Evolutionary conservation across 768 basidiomycete species (phyloP).

Genomic region (Cantharellus anzutake): DNA sequence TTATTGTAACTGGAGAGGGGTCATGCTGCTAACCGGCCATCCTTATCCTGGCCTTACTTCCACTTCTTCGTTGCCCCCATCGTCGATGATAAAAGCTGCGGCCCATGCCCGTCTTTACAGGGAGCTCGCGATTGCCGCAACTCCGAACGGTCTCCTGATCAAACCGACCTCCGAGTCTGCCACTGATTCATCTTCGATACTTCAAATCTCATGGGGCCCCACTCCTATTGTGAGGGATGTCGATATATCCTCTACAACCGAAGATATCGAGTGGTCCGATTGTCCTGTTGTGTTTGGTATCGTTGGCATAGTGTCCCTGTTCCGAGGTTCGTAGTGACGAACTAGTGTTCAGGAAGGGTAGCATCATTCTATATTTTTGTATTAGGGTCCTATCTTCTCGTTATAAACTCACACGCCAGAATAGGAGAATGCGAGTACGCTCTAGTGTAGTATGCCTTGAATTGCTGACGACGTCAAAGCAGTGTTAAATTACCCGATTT

Average conservation of each 20-base stretch:
- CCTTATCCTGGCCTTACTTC: background rate
- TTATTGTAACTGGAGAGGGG: too few species aligned
- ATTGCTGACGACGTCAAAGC: background rate
- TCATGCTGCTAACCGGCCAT: too few species aligned
- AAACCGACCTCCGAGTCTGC: background rate
- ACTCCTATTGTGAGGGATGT: background rate
- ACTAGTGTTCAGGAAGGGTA: background rate
- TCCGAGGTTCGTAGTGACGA: background rate
- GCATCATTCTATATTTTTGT: background rate
- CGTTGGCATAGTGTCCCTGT: background rate
- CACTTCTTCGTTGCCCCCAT: background rate
- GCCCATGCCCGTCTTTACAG: background rate
- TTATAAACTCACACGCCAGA: background rate
- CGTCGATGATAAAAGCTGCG: background rate
- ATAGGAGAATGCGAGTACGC: background rate
- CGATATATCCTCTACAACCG: background rate
- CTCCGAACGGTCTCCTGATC: background rate
- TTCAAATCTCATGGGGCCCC: background rate
- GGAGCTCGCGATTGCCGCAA: background rate
- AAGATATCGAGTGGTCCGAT: background rate
- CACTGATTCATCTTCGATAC: background rate
- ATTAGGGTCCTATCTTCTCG: background rate
- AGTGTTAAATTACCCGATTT: background rate
- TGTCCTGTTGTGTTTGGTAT: background rate
- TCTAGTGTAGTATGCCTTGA: background rate